Base-by-base conservation (phyloP, 345 rosid species). In the Chamaenerion angustifolium region DNA sequence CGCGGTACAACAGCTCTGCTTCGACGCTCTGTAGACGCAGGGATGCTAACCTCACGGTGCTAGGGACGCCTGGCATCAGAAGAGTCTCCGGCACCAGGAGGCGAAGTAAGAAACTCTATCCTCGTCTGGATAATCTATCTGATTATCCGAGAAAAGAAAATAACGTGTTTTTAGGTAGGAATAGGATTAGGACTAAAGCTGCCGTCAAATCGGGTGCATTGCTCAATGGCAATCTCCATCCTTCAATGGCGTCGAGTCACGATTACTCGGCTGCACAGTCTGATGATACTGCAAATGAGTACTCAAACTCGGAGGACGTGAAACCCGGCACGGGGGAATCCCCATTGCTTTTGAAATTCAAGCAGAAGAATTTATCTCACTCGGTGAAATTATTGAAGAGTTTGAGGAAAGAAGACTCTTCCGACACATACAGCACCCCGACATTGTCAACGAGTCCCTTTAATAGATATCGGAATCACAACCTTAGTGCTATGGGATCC, bases 371-470 rank as follows among this genome's bases (percentile, higher is more conserved):
- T 56, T 73, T 82, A 80, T 56, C 87, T 6, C 72, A 64, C 60
- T 67, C 96, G 16, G 70, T 86, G 58, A 78, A 65, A 42, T 62
- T 85, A 14, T 48, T 85, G 67, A 83, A 67, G 58, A 53, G 46
- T 23, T 62, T 65, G 54, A 61, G 70, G 49, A 80, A 76, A 60
- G 96, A 76, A 52, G 93, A 80, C 63, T 78, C 89, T 27, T 83
- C 95, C 16, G 83, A 76, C 61, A 69, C 79, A 53, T 76, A 78
- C 52, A 78, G 87, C 56, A 83, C 98, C n/a, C 96, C 98, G 3
- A 87, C 95, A 48, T 66, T 92, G 48, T 92, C 96, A 0, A 65
- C 89, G 42, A 75, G 93, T 59, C 87, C 98, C n/a, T 87, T 67
- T 49, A 81, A 74, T 18, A 72, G 76, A 71, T 75, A 78, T 48